A percentile compares a stretch with the other conserved stretches of the same genome.
Evolutionary conservation across 176 grass and related monocot species (phyloP).

Genomic region (Eleusine indica): DNA sequence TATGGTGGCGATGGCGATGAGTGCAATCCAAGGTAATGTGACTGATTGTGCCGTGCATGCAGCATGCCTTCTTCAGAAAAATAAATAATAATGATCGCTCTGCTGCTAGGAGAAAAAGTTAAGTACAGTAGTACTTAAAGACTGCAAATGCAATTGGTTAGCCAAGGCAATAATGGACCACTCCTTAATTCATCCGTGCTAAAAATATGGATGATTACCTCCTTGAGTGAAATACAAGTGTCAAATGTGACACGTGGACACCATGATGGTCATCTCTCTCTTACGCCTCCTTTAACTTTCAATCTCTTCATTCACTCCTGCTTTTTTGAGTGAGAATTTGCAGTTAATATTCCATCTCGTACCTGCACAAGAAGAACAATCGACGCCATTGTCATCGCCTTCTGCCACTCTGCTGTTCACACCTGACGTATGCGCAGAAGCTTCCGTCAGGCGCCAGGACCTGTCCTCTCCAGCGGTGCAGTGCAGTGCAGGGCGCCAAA

Average conservation of each 20-base stretch:
- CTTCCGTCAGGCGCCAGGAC: background rate
- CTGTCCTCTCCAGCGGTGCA: background rate
- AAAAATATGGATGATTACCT: background rate
- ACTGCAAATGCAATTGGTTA: background rate
- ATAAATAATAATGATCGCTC: background rate
- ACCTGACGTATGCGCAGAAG: background rate
- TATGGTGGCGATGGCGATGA: slow-evolving; percentile 29
- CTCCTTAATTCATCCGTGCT: background rate
- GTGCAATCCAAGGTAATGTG: slow-evolving; percentile 46
- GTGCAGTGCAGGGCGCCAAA: background rate
- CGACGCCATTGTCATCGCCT: background rate
- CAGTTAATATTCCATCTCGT: background rate
- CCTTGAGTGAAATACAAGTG: background rate
- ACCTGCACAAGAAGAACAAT: background rate
- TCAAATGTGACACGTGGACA: background rate
- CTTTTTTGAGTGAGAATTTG: background rate
- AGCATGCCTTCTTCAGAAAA: background rate
- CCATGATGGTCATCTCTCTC: background rate
- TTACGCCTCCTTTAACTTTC: background rate
- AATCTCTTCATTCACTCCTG: background rate
- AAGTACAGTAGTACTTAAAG: background rate
- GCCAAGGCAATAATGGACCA: background rate
- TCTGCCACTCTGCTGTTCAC: background rate
- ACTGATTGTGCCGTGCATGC: background rate
- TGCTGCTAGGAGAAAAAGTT: too few relatives aligned